Conservation (phyloP, 768 basidiomycete genomes). For the Kwoniella pini region DNA sequence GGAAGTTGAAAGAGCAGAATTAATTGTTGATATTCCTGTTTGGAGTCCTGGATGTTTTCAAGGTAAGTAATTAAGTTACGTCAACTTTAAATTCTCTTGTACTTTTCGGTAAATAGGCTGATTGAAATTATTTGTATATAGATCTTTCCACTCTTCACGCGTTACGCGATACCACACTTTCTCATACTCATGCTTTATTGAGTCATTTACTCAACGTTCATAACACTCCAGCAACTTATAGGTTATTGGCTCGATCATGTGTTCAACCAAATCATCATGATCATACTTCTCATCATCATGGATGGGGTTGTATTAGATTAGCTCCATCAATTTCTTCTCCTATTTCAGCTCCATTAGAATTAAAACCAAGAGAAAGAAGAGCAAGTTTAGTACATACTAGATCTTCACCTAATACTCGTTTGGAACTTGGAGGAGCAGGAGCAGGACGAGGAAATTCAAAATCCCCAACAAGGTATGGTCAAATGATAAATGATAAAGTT, state of each 20-base stretch:
- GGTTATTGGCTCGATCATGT: conserved; percentile 46
- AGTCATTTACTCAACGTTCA: conserved; percentile 38
- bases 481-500: conserved; percentile 2
- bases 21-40: conserved; percentile 52
- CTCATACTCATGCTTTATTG: conserved; percentile 46
- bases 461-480: not conserved
- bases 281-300: conserved; percentile 11
- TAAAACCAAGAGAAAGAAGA: conserved; percentile 22
- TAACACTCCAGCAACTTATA: conserved; percentile 45
- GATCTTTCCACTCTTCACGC: conserved; percentile 53
- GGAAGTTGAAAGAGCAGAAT: conserved; percentile 48
- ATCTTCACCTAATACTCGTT: conserved; percentile 1
- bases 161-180: conserved; percentile 50
- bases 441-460: not conserved
- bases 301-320: conserved; percentile 53
- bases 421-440: too few species aligned
- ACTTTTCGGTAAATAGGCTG: too few species aligned
- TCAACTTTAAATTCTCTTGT: too few species aligned
- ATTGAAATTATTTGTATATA: not conserved
- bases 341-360: conserved; percentile 9
- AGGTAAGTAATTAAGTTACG: conserved; percentile 29
- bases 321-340: conserved; percentile 34
- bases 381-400: conserved; percentile 12
- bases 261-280: conserved; percentile 10
- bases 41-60: conserved; percentile 52